phyloP scores from a whole-genome alignment of 176 grass and related monocot species.

The Sorghum bicolor region Sorghum_bicolor_NCBIv3 NC_012870.2:61245501-61246000 shows the following conservation, averaged over 20 bases:
- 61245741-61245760: slow-evolving; percentile 91
- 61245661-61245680: background rate
- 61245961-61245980: background rate
- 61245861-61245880: slow-evolving; percentile 59
- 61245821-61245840: slow-evolving; percentile 81
- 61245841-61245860: slow-evolving; percentile 69
- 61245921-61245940: background rate
- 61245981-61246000: slow-evolving; percentile 4
- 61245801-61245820: slow-evolving; percentile 84
- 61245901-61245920: background rate
- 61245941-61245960: background rate
- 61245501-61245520: too few relatives aligned
- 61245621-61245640: too few relatives aligned
- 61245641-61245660: too few relatives aligned
- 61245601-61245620: too few relatives aligned
- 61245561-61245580: too few relatives aligned
- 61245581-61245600: too few relatives aligned
- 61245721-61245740: slow-evolving; percentile 81
- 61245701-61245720: background rate
- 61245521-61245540: too few relatives aligned
- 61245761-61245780: slow-evolving; percentile 97
- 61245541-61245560: too few relatives aligned
- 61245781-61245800: slow-evolving; percentile 93
- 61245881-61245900: background rate
- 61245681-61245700: background rate